Evolutionary conservation across 768 basidiomycete genomes (phyloP).

Genomic region (Calocybe indica): DNA sequence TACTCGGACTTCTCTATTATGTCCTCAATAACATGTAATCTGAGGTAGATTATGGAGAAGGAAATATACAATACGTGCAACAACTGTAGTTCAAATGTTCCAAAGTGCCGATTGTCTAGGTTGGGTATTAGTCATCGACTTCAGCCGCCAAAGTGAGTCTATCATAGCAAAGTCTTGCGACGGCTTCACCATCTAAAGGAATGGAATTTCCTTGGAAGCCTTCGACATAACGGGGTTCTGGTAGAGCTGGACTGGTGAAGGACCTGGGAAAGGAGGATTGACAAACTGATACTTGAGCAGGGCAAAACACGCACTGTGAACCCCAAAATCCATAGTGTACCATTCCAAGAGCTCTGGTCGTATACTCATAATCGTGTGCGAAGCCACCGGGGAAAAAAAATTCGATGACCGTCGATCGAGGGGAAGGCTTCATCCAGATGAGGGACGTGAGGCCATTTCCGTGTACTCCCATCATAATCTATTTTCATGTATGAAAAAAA

Average conservation of each 20-base stretch:
- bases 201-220: slow-evolving; percentile 90
- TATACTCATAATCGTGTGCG: slow-evolving; percentile 81
- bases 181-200: slow-evolving; percentile 68
- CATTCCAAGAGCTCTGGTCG: slow-evolving; percentile 78
- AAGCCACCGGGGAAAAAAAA: slow-evolving; percentile 86
- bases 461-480: slow-evolving; percentile 95
- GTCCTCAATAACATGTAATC: too few relatives aligned
- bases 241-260: slow-evolving; percentile 71
- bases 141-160: slow-evolving; percentile 53
- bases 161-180: slow-evolving; percentile 55
- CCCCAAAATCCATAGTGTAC: slow-evolving; percentile 84
- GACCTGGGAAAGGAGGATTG: slow-evolving; percentile 32
- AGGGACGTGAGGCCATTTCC: slow-evolving; percentile 88
- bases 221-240: slow-evolving; percentile 66
- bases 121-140: slow-evolving; percentile 44
- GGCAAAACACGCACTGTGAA: slow-evolving; percentile 37
- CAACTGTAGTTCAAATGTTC: too few relatives aligned
- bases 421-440: slow-evolving; percentile 87
- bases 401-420: slow-evolving; percentile 83
- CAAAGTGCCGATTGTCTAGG: too few relatives aligned
- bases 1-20: too few relatives aligned
- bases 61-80: too few relatives aligned
- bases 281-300: not conserved
- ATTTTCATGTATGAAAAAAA: not conserved
- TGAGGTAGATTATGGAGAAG: too few relatives aligned